Evolutionary conservation across 257 asterid genomes (phyloP), one percentile per base, ranked within the genome.

Genomic region (Henckelia pumila): DNA sequence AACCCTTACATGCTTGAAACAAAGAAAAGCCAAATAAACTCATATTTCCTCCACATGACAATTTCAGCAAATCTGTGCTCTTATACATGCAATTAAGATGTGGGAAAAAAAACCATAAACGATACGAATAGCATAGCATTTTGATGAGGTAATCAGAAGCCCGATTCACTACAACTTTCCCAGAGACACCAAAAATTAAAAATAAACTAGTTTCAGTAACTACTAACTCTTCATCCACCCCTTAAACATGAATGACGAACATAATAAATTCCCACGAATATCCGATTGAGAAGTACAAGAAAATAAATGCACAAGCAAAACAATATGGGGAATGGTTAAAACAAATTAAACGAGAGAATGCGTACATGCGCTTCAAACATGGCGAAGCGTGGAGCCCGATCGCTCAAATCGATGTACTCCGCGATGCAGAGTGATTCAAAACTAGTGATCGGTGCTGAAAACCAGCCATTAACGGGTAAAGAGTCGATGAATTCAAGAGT

Each of bases 361-460:
- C 68, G 63, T 75, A 83, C 88, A 71, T 83, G 88, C 57, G 88
- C 88, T 72, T 83, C 88, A 70, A 83, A 83, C 88, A 83, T 83
- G 78, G 23, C 73, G 78, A 58, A 8, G 53, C 17, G 61, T 56
- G 30, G 26, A 65, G 22, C 16, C 44, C 29, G 57, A 57, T 74
- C 81, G 26, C 53, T 6, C 44, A n/a, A n/a, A 66, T 19, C 20
- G 30, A 33, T 50, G 20, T 8, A 26, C 47, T 62, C 35, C 24
- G 16, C 47, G 47, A 62, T 17, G 37, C 17, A 35, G 35, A 24
- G 17, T 6, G 26, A 11, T 8, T 9, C 70, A 20, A 9, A 61
- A 53, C 47, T n/a, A 25, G n/a, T n/a, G 73, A 72, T 73, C 73
- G 61, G 33, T 44, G 65, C 22, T 57, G 29, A 50, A n/a, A 20